Base-by-base conservation (phyloP, 2,329 filamentous ascomycete species). In the Botrytis cinerea region DNA sequence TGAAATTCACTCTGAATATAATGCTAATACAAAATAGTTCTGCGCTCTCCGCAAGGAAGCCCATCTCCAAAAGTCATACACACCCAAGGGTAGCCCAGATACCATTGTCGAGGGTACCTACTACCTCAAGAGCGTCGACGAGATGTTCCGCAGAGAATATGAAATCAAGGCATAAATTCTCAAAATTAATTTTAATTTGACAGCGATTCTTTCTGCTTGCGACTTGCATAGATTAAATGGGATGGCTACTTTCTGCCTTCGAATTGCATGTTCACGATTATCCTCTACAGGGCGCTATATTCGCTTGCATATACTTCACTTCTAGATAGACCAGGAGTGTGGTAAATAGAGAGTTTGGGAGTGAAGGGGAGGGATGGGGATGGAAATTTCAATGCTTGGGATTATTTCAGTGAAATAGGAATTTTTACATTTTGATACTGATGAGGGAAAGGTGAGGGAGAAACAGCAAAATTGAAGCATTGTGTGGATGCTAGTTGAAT, bases 101-200 rank as follows among this genome's bases (percentile, higher is more conserved):
- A 92, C 88, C 78, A 87, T 96, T 73, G 81, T 82, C 75, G 84
- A 87, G 74, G 91, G 90, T 74, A 90, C 90, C 35, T 96, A 95
- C 86, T 96, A 95, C 85, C 87, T 96, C 74, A 89, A 89, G 81
- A 90, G 91, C 82, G 88, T 96, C 66, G 93, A 96, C 80, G 92
- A 93, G 79, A 94, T 94, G 92, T 96, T 93, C 90, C 91, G 92
- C 85, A 89, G 93, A 80, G 88, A 88, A 81, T 96, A 96, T 84
- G 84, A 87, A 73, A 82, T 95, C 85, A 93, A 95, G 88, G 90
- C 87, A 82, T 95, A 77, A 76, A 74, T 40, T 66, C 25, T 40
- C 61, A 25, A 57, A 48, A 43, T 43, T 32, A 35, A 57, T 66
- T 71, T 71, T 59, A 35, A 54, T 67, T 63, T 59, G n/a, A 38